A percentile compares a stretch with the other conserved stretches of the same genome.
Conservation (phyloP, 2,329 filamentous ascomycete genomes). For the Alternaria solani region DNA sequence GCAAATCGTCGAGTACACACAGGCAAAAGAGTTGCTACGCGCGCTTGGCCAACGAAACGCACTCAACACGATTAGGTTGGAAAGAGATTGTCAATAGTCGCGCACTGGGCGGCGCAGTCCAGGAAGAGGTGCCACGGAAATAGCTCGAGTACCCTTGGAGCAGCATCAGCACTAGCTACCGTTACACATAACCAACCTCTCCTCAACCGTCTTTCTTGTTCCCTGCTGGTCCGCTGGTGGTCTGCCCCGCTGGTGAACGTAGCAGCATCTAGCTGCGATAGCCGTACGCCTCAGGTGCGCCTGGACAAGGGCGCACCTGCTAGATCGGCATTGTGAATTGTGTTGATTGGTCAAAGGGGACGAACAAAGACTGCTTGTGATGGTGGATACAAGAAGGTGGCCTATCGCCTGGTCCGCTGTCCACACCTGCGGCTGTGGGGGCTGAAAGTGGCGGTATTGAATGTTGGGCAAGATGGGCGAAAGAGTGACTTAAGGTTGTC, state of each 20-base stretch:
- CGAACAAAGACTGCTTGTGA: slow-evolving; percentile 7
- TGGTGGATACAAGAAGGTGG: slow-evolving; percentile 8
- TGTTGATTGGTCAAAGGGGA: slow-evolving; percentile 8
- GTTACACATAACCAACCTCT: slow-evolving; percentile 1
- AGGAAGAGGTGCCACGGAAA: slow-evolving; percentile 1
- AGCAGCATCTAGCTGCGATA: slow-evolving; percentile 7
- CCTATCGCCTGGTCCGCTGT: slow-evolving; percentile 8
- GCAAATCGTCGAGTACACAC: background rate
- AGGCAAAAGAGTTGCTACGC: background rate
- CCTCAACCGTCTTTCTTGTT: slow-evolving; percentile 2
- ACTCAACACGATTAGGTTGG: background rate
- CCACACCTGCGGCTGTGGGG: slow-evolving; percentile 11
- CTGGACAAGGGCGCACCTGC: slow-evolving; percentile 9
- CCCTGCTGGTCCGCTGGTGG: slow-evolving; percentile 10
- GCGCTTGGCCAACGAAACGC: background rate
- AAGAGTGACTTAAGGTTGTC: slow-evolving; percentile 10
- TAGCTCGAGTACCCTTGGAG: slow-evolving; percentile 3
- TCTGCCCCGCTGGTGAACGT: slow-evolving; percentile 1
- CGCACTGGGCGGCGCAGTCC: background rate
- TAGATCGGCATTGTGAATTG: background rate
- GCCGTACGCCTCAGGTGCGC: slow-evolving; percentile 7
- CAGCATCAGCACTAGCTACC: slow-evolving; percentile 4
- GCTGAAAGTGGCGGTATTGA: slow-evolving; percentile 11
- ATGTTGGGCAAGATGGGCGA: slow-evolving; percentile 3
- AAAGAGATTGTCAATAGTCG: slow-evolving; percentile 1